phyloP scores from a whole-genome alignment of 371 early-diverging fungal species.

The Mucor indicus region DNA sequence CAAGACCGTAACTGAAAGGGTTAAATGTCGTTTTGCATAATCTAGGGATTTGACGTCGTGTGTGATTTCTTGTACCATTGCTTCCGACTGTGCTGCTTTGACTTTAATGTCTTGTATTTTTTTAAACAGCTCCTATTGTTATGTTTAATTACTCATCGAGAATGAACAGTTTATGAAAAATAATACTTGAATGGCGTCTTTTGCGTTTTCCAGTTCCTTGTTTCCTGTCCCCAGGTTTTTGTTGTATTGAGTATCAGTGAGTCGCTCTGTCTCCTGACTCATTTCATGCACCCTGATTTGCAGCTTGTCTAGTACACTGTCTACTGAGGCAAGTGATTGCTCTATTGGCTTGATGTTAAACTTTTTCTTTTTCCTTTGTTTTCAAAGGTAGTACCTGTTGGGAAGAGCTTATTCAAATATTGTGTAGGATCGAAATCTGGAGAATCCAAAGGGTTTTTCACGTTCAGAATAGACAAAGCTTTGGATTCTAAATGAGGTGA shows the following conservation, averaged over 20 bases:
- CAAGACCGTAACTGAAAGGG: conserved; percentile 75
- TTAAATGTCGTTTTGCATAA: conserved; percentile 88
- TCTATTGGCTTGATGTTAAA: too few species aligned
- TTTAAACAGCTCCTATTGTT: conserved; percentile 67
- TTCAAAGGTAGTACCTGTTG: conserved; percentile 70
- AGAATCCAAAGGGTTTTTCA: conserved; percentile 67
- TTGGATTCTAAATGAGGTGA: conserved; percentile 51
- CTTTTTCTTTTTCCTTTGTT: too few species aligned
- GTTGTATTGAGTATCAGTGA: conserved; percentile 69
- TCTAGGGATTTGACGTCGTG: conserved; percentile 93
- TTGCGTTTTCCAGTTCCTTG: conserved; percentile 66
- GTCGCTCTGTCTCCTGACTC: conserved; percentile 62
- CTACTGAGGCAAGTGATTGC: conserved; percentile 69
- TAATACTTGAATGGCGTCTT: conserved; percentile 73
- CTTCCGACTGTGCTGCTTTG: conserved; percentile 83
- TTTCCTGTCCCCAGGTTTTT: conserved; percentile 45
- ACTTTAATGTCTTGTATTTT: conserved; percentile 80
- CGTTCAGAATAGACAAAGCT: conserved; percentile 46
- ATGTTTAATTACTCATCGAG: too few species aligned
- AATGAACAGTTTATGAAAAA: too few species aligned
- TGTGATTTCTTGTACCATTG: conserved; percentile 91
- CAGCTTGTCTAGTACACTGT: conserved; percentile 63
- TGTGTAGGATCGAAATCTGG: conserved; percentile 70
- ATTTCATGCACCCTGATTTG: conserved; percentile 55
- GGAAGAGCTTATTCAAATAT: conserved; percentile 82